Base-by-base conservation (phyloP, 192 early-diverging fungal species). In the Backusella parvicylindrica region DNA sequence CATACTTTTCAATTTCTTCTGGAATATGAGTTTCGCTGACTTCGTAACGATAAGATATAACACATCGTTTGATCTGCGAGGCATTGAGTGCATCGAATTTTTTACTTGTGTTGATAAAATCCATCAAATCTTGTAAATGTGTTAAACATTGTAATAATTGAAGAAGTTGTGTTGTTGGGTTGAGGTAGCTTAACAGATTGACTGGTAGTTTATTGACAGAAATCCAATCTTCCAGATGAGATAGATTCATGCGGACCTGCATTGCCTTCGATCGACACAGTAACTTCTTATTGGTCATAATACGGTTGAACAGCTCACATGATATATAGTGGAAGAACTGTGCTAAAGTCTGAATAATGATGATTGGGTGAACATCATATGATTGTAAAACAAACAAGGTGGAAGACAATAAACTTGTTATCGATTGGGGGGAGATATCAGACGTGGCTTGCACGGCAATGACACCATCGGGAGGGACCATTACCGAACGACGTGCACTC, bases 21-120 rank as follows among this genome's bases (percentile, higher is more conserved):
- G 88, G 76, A 35, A 97, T 74, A 15, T 86, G 79, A 18, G 84
- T 71, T 77, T 99, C 97, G 33, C 91, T 92, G n/a, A 95, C 92
- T 78, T 99, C 97, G 77, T 96, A 97, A 31, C 91, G 85, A 77
- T 99, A 99, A 38, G 86, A 84, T 13, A 86, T 84, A 43, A 96
- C 88, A 23, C 87, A 92, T 3, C 91, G 86, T 68, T 92, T 89
- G 36, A 95, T 84, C 73, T 96, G 95, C 28, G 89, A 78, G 6
- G 89, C 79, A 74, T 93, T 93, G 32, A 95, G 84, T 15, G 81
- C 66, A 65, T 89, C 86, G 69, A 92, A 85, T 70, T 87, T 86
- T 75, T 86, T 84, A 11, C 88, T 86, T 7, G 91, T 92, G 69
- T 95, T 92, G 63, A 95, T 88, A 80, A 91, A 95, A 31, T 89